A percentile compares a stretch with the other conserved stretches of the same genome.
These are phyloP conservation scores for Glomus cerebriforme DNA, from an alignment of 192 early-diverging fungal genomes.

Conservation along the genomic window DNA sequence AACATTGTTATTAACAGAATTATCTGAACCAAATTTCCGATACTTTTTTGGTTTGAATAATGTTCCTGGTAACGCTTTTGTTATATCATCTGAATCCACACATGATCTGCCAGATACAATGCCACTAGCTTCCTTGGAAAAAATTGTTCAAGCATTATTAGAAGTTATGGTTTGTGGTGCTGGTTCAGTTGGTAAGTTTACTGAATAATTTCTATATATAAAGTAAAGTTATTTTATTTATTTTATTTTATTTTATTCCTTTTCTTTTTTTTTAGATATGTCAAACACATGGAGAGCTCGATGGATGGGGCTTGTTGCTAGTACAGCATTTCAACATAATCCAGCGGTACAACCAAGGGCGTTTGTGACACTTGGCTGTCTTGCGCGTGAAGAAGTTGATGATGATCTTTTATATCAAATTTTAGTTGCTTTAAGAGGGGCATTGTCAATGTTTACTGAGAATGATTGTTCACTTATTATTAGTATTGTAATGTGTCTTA, in stretches of 20 bases:
- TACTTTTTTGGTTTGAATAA: conserved; percentile 77
- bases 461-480: conserved; percentile 77
- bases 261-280: conserved; percentile 56
- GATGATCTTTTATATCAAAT: conserved; percentile 94
- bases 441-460: conserved; percentile 84
- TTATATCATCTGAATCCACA: conserved; percentile 57
- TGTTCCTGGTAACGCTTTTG: conserved; percentile 68
- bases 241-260: not conserved
- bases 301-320: conserved; percentile 91
- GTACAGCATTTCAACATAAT: conserved; percentile 93
- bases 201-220: not conserved
- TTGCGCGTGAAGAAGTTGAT: conserved; percentile 88
- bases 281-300: conserved; percentile 83
- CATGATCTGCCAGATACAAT: conserved; percentile 55
- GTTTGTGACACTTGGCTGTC: conserved; percentile 86
- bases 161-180: conserved; percentile 70
- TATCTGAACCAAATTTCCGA: conserved; percentile 80
- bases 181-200: conserved; percentile 56
- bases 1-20: conserved; percentile 65
- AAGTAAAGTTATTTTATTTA: not conserved
- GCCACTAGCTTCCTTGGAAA: conserved; percentile 51
- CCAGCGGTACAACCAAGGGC: conserved; percentile 92
- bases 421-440: conserved; percentile 83
- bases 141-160: conserved; percentile 63
- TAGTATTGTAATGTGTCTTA: conserved; percentile 89